Evolutionary conservation across 2,329 filamentous ascomycete genomes (phyloP).

Genomic region (Talaromyces sp.): DNA sequence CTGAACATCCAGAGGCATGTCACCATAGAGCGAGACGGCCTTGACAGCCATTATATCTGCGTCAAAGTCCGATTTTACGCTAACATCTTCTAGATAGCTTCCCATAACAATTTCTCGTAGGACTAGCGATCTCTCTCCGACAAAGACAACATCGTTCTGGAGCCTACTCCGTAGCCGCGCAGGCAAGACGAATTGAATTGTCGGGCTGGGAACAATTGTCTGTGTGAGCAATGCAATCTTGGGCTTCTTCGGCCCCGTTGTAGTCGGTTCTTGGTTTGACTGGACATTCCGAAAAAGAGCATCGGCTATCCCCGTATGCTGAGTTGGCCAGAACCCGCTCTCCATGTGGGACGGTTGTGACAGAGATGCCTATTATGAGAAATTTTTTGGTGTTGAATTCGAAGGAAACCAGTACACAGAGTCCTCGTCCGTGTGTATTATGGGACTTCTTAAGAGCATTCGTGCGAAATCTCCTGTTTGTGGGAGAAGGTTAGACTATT

Average conservation of each 20-base stretch:
- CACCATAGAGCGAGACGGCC: constrained; percentile 61
- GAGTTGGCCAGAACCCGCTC: not conserved
- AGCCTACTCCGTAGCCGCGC: constrained; percentile 67
- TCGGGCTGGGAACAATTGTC: constrained; percentile 72
- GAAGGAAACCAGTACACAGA: not conserved
- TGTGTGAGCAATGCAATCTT: constrained; percentile 69
- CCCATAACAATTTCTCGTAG: constrained; percentile 66
- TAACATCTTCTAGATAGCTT: constrained; percentile 69
- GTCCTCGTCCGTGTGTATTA: not conserved
- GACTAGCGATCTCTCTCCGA: constrained; percentile 77
- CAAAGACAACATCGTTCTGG: constrained; percentile 78
- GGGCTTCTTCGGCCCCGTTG: constrained; percentile 34
- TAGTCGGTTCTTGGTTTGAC: not conserved
- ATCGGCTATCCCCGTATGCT: not conserved
- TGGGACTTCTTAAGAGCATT: not conserved
- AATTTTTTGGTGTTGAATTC: not conserved
- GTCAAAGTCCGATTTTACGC: constrained; percentile 73
- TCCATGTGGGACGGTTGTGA: not conserved
- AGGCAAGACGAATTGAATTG: constrained; percentile 71
- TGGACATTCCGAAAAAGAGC: not conserved
- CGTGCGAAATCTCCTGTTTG: not conserved
- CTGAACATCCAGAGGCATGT: constrained; percentile 30
- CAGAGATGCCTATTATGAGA: not conserved
- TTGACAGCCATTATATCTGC: constrained; percentile 73
- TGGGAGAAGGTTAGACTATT: not conserved